Evolutionary conservation across 78 protist genomes (phyloP).

Genomic region (Dictyostelium purpureum): DNA sequence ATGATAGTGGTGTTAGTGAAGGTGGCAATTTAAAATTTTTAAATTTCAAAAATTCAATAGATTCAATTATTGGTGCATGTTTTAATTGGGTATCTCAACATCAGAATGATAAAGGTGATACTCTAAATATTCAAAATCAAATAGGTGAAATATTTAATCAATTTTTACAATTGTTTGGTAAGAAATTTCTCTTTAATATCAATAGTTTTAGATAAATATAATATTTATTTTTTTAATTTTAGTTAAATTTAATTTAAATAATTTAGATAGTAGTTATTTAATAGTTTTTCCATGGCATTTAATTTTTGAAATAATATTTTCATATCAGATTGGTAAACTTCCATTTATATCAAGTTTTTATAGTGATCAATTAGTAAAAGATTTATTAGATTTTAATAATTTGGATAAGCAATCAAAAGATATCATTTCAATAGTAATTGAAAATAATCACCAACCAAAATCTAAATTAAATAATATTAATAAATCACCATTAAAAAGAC

Average conservation of each 20-base stretch:
- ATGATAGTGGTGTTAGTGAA: neutral
- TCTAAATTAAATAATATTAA: neutral
- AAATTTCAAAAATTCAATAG: neutral
- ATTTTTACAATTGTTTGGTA: neutral
- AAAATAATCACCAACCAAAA: neutral
- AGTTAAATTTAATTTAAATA: neutral
- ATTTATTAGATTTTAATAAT: neutral
- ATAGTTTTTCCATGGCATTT: slow-evolving; percentile 60
- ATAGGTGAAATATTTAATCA: slow-evolving; percentile 7
- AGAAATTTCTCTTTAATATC: neutral
- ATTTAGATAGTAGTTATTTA: neutral
- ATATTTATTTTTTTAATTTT: neutral
- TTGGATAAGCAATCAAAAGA: neutral
- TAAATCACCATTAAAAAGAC: neutral
- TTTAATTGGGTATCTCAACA: slow-evolving; percentile 7
- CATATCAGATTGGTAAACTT: slow-evolving; percentile 37
- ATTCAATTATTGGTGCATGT: neutral
- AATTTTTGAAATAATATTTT: slow-evolving; percentile 33
- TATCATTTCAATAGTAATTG: neutral
- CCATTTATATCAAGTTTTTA: slow-evolving; percentile 1
- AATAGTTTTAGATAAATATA: neutral
- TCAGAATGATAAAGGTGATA: neutral
- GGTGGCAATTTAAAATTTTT: neutral
- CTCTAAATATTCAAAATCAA: neutral
- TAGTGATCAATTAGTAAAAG: neutral